Conservation (phyloP, 2,329 filamentous ascomycete genomes). For the Capronia epimyces region DNA sequence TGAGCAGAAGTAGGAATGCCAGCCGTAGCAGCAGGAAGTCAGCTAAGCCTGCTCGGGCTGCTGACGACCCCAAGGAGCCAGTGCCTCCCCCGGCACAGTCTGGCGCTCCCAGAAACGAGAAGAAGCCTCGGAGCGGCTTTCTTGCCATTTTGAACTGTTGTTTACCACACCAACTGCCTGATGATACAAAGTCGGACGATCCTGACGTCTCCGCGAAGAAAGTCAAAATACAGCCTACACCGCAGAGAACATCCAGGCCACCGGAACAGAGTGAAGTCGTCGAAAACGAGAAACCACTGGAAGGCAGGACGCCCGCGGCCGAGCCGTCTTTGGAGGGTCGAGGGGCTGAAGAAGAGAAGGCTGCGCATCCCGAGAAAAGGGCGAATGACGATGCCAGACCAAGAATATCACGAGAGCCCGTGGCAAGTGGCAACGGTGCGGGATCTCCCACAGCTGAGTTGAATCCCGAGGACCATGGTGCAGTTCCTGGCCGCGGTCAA, state of each 20-base stretch:
- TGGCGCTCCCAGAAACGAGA: conserved; percentile 12
- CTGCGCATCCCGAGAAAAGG: conserved; percentile 17
- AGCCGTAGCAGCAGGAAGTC: conserved; percentile 28
- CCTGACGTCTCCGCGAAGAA: conserved; percentile 29
- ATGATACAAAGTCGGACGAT: conserved; percentile 25
- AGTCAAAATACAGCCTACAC: conserved; percentile 24
- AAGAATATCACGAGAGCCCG: conserved; percentile 15
- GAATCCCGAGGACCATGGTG: background rate
- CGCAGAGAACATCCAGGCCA: conserved; percentile 21
- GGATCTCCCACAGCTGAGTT: background rate
- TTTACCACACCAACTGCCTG: conserved; percentile 17
- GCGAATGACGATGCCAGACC: conserved; percentile 10
- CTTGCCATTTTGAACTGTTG: conserved; percentile 29
- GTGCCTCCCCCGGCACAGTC: conserved; percentile 22
- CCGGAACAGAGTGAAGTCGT: conserved; percentile 22
- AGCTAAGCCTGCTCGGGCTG: conserved; percentile 21
- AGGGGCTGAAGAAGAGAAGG: conserved; percentile 17
- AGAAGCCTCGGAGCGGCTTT: conserved; percentile 26
- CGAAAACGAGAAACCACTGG: conserved; percentile 20
- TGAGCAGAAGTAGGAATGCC: conserved; percentile 27
- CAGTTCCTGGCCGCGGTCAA: conserved; percentile 2
- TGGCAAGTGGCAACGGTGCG: conserved; percentile 4
- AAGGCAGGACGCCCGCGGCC: conserved; percentile 6
- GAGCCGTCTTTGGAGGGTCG: conserved; percentile 8
- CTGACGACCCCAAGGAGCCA: conserved; percentile 20